Evolutionary conservation across 2,329 filamentous ascomycete genomes (phyloP).

Genomic region (Talaromyces funiculosus): DNA sequence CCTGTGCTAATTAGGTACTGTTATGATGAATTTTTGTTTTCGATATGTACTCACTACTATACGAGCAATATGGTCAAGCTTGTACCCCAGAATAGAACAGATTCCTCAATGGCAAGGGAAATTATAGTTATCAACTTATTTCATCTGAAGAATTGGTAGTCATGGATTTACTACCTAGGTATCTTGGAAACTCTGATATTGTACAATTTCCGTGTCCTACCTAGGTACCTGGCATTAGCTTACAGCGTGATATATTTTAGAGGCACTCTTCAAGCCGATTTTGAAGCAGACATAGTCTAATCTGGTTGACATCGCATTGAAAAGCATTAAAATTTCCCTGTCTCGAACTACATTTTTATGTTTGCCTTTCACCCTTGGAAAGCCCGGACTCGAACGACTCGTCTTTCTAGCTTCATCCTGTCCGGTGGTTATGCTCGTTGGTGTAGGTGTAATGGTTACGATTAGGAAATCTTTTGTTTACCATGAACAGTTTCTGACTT

Average conservation of each 20-base stretch:
- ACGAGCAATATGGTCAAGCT: neutral
- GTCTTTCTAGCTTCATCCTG: neutral
- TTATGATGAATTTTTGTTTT: neutral
- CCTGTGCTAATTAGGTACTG: constrained; percentile 16
- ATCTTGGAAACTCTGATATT: too few species aligned
- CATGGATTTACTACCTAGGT: neutral
- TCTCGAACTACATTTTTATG: neutral
- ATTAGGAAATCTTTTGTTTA: neutral
- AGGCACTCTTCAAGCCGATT: too few species aligned
- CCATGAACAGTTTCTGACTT: neutral
- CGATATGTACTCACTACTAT: neutral
- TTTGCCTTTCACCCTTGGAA: neutral
- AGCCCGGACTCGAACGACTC: neutral
- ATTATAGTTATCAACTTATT: neutral
- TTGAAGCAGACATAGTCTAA: neutral
- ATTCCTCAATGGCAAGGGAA: neutral
- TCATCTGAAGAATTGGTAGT: neutral
- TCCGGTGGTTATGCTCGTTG: neutral
- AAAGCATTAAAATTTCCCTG: neutral
- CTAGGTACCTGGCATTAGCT: too few species aligned
- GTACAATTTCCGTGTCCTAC: too few species aligned
- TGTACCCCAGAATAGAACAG: too few species aligned
- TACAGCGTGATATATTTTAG: too few species aligned
- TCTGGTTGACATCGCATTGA: too few species aligned
- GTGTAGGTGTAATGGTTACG: neutral